phyloP scores from a whole-genome alignment of 1,139 yeast species.

The Hanseniaspora uvarum region DNA sequence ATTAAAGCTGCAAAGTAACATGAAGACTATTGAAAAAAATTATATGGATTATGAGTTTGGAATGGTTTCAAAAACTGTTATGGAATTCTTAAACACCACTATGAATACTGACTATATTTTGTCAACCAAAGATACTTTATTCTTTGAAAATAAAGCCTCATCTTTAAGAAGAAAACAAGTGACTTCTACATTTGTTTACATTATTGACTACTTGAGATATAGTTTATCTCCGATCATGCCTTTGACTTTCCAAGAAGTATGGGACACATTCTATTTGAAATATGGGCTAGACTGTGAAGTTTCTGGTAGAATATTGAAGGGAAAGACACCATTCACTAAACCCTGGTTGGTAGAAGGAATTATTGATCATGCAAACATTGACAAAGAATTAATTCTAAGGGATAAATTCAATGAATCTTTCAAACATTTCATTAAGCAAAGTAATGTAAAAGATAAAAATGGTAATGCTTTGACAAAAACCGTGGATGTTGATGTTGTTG shows the following conservation, averaged over 20 bases:
- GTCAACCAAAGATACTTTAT: slow-evolving; percentile 71
- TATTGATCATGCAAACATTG: slow-evolving; percentile 23
- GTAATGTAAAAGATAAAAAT: slow-evolving; percentile 20
- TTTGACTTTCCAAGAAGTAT: slow-evolving; percentile 72
- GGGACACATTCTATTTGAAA: slow-evolving; percentile 40
- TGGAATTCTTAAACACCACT: slow-evolving; percentile 62
- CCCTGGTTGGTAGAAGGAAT: slow-evolving; percentile 33
- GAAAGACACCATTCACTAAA: slow-evolving; percentile 33
- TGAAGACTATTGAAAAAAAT: slow-evolving; percentile 35
- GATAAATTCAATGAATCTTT: slow-evolving; percentile 20
- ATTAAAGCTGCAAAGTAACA: slow-evolving; percentile 44
- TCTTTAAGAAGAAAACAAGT: slow-evolving; percentile 51
- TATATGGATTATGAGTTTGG: slow-evolving; percentile 58
- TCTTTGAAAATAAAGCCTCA: slow-evolving; percentile 45
- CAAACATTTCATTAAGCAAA: slow-evolving; percentile 14
- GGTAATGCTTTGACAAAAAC: slow-evolving; percentile 50
- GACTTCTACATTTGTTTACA: slow-evolving; percentile 58
- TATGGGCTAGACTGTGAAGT: not conserved
- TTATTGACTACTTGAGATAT: slow-evolving; percentile 52
- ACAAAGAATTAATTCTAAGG: slow-evolving; percentile 29
- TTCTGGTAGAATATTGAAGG: slow-evolving; percentile 2
- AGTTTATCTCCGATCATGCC: slow-evolving; percentile 77
- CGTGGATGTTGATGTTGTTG: slow-evolving; percentile 46
- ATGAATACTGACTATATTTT: slow-evolving; percentile 82
- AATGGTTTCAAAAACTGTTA: slow-evolving; percentile 50